phyloP scores from a whole-genome alignment of 306 rosid genomes.

The Citrullus colocynthis region DNA sequence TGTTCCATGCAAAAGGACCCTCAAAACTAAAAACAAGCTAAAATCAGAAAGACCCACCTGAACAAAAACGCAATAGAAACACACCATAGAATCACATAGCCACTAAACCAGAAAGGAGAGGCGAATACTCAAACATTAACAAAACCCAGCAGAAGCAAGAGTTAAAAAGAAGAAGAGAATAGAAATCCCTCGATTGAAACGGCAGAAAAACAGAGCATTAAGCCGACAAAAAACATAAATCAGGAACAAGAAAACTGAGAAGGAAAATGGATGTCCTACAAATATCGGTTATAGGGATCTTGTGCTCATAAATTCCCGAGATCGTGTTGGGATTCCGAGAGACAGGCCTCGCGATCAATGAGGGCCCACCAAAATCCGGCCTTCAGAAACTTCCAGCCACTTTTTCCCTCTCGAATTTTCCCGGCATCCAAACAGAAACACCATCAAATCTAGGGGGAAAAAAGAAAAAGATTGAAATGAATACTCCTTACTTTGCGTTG shows the following conservation, averaged over 20 bases:
- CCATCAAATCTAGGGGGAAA: not conserved
- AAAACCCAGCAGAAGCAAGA: not conserved
- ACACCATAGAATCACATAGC: not conserved
- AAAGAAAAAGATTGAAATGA: not conserved
- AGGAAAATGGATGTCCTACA: conserved; percentile 25
- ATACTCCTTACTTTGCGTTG: not conserved
- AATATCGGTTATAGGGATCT: conserved; percentile 39
- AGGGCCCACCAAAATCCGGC: conserved; percentile 29
- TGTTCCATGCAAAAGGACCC: not conserved
- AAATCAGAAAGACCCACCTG: not conserved
- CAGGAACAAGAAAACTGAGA: not conserved
- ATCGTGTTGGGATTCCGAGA: conserved; percentile 25
- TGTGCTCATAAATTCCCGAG: conserved; percentile 51
- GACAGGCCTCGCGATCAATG: conserved; percentile 30
- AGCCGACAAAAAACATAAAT: not conserved
- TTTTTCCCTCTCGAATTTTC: conserved; percentile 18
- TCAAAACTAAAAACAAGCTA: not conserved
- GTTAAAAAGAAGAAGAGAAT: not conserved
- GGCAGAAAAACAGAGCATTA: not conserved
- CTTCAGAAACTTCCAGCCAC: conserved; percentile 8
- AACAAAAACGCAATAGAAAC: not conserved
- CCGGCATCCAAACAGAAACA: conserved; percentile 16
- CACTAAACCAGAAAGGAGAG: not conserved
- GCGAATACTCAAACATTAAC: not conserved
- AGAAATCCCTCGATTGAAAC: not conserved